Conservation (phyloP, 495 filamentous ascomycete genomes). For the Bacidia rubella region DNA sequence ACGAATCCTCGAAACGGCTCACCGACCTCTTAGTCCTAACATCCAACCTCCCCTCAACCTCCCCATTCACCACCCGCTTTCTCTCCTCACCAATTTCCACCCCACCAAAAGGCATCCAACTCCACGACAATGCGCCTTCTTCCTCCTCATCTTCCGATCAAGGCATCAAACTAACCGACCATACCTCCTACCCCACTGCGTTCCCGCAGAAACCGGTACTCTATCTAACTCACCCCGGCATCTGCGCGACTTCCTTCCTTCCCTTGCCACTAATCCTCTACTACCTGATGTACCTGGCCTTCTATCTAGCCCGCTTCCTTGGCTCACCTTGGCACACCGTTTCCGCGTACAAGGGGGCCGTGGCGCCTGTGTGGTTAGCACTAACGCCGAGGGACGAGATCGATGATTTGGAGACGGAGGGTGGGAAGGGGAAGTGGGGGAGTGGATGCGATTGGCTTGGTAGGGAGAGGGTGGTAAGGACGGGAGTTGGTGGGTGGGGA, state of each 20-base stretch:
- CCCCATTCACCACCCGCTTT: conserved; percentile 33
- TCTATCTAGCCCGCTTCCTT: conserved; percentile 62
- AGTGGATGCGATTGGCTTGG: conserved; percentile 48
- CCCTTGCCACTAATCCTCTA: conserved; percentile 51
- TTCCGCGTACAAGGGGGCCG: conserved; percentile 62
- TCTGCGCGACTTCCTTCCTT: conserved; percentile 69
- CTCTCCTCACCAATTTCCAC: conserved; percentile 17
- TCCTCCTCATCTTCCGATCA: background rate
- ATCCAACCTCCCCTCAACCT: conserved; percentile 48
- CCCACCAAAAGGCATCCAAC: conserved; percentile 11
- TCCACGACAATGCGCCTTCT: conserved; percentile 8
- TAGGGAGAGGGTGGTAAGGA: conserved; percentile 44
- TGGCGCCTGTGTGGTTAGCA: conserved; percentile 63
- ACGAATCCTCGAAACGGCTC: conserved; percentile 75
- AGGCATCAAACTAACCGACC: conserved; percentile 8
- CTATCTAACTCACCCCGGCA: conserved; percentile 76
- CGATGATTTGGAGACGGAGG: conserved; percentile 42
- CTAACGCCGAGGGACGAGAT: conserved; percentile 53
- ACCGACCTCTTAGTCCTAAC: conserved; percentile 75
- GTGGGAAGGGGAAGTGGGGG: conserved; percentile 75
- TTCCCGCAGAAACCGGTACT: conserved; percentile 34
- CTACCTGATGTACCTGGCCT: conserved; percentile 46
- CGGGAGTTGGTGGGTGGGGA: conserved; percentile 79
- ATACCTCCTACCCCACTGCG: conserved; percentile 4
- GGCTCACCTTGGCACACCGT: conserved; percentile 81